These are phyloP conservation scores for Coprinopsis sp. DNA, from an alignment of 768 basidiomycete species.

Conservation along the genomic window DNA sequence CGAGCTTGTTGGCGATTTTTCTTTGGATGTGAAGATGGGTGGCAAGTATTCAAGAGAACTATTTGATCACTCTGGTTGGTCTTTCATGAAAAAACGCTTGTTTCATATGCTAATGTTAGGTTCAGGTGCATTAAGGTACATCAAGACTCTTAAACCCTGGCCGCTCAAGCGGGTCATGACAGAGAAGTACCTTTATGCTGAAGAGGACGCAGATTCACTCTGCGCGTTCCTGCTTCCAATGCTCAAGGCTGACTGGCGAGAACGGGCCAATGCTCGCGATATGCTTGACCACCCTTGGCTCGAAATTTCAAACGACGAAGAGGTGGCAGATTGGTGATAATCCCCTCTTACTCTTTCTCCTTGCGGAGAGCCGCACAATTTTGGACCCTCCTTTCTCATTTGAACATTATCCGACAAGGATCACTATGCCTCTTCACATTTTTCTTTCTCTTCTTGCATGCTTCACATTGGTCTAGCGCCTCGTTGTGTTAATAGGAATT, in stretches of 20 bases:
- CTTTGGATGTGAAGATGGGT: conserved; percentile 69
- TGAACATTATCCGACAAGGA: no score
- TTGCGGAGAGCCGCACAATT: neutral
- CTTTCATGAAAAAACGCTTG: neutral
- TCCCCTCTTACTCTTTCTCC: conserved; percentile 1
- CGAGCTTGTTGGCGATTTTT: conserved; percentile 81
- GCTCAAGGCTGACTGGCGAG: conserved; percentile 65
- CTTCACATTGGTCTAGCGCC: no score
- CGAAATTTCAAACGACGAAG: conserved; percentile 34
- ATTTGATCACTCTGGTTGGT: conserved; percentile 68
- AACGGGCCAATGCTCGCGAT: conserved; percentile 67
- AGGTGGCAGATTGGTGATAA: conserved; percentile 42
- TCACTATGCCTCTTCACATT: no score
- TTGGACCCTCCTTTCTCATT: neutral
- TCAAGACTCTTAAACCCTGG: conserved; percentile 73
- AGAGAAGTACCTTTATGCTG: conserved; percentile 80
- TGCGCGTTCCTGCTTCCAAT: conserved; percentile 72
- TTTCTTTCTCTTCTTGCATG: no score
- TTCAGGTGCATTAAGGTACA: conserved; percentile 65
- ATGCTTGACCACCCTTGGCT: conserved; percentile 78
- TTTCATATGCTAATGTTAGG: neutral
- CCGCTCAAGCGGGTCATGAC: conserved; percentile 78
- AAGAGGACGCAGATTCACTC: conserved; percentile 50
- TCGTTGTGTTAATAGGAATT: no score
- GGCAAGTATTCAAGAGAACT: conserved; percentile 83